phyloP scores from a whole-genome alignment of 345 rosid genomes.

The Salix purpurea region DNA sequence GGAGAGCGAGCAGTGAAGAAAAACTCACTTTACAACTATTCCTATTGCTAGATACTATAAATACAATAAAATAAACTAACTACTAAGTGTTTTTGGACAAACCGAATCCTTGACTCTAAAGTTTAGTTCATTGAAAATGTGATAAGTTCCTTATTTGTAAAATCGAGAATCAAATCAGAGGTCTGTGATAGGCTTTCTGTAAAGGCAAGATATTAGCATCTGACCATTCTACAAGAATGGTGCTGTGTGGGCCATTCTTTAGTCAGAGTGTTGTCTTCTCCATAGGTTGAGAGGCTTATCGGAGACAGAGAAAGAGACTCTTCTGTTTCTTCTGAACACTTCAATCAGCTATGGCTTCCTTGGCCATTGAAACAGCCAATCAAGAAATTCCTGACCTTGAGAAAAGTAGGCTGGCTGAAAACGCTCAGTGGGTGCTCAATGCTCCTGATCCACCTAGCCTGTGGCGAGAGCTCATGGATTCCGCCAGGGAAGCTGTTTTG shows the following conservation, averaged over 20 bases:
- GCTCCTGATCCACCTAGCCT: constrained; percentile 66
- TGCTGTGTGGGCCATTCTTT: background rate
- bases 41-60: no score
- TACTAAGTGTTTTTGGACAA: background rate
- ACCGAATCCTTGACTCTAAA: background rate
- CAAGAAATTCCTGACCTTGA: constrained; percentile 39
- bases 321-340: constrained; percentile 87
- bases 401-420: constrained; percentile 27
- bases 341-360: constrained; percentile 53
- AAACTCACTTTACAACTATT: no score
- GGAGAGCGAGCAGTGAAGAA: no score
- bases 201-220: constrained; percentile 6
- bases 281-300: background rate
- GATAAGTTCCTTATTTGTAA: no score
- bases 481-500: constrained; percentile 30
- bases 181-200: background rate
- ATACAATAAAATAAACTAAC: no score
- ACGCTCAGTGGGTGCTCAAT: constrained; percentile 62
- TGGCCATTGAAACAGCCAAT: constrained; percentile 24
- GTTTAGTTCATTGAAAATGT: background rate
- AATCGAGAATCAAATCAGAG: background rate
- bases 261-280: background rate
- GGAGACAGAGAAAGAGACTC: constrained; percentile 25
- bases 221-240: constrained; percentile 3
- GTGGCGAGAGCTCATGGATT: constrained; percentile 44